These are phyloP conservation scores for Lasiosphaeriaceae sp. DNA, from an alignment of 495 filamentous ascomycete species.

Conservation along the genomic window DNA sequence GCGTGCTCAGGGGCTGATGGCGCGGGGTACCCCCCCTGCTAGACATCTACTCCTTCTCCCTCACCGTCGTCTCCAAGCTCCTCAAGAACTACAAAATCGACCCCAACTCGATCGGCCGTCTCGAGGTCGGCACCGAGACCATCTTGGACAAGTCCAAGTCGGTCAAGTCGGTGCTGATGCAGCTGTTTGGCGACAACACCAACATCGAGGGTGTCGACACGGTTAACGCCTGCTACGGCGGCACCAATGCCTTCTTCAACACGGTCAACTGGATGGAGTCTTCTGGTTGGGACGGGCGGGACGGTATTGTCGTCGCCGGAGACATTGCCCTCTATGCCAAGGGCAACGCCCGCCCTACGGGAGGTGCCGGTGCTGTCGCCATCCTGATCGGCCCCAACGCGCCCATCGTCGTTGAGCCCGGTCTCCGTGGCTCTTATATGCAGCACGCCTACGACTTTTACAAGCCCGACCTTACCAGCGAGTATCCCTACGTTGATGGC, in stretches of 20 bases:
- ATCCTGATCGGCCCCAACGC: constrained; percentile 93
- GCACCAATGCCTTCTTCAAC: constrained; percentile 98
- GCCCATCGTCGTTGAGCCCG: constrained; percentile 85
- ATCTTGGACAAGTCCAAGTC: constrained; percentile 99
- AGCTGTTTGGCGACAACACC: constrained; percentile 82
- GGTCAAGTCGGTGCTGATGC: constrained; percentile 99
- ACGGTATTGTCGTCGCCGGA: constrained; percentile 90
- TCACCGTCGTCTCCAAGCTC: constrained; percentile 85
- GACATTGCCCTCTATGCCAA: constrained; percentile 99
- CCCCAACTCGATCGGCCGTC: constrained; percentile 79
- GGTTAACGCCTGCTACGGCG: constrained; percentile 97
- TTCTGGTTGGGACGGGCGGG: constrained; percentile 92
- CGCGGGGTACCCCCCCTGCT: constrained; percentile 18
- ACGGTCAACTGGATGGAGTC: constrained; percentile 97
- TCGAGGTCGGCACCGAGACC: constrained; percentile 98
- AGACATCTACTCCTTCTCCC: constrained; percentile 98
- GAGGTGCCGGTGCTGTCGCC: constrained; percentile 91
- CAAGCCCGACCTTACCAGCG: constrained; percentile 96
- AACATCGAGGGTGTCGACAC: constrained; percentile 97
- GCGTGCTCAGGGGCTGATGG: constrained; percentile 23
- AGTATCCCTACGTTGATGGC: constrained; percentile 96
- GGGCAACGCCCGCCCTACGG: constrained; percentile 90
- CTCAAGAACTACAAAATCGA: constrained; percentile 93
- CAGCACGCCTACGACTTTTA: constrained; percentile 98
- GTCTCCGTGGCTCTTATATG: constrained; percentile 89